Conservation (phyloP, 768 basidiomycete genomes). For the Clavaria fumosa region DNA sequence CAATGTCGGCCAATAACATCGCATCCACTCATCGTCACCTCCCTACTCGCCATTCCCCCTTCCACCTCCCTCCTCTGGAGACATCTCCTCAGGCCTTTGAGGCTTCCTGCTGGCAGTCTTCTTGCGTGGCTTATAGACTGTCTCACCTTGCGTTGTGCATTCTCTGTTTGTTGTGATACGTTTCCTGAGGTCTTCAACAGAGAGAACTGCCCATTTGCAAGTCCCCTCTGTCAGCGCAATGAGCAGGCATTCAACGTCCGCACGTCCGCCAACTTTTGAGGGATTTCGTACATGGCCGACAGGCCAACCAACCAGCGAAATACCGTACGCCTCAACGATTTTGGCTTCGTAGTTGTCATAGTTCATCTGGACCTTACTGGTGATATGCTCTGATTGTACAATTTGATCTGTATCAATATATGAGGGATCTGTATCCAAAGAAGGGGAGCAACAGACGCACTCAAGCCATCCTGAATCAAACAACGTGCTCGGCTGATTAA, state of each 20-base stretch:
- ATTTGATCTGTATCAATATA: neutral
- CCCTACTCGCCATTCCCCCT: too few relatives aligned
- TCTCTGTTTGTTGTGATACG: too few relatives aligned
- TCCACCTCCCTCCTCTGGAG: too few relatives aligned
- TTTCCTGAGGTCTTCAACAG: neutral
- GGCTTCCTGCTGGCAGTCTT: too few relatives aligned
- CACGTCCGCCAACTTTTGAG: neutral
- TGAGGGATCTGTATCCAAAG: neutral
- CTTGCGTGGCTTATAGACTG: too few relatives aligned
- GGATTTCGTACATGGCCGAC: neutral
- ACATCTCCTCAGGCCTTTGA: too few relatives aligned
- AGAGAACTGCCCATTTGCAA: conserved; percentile 1
- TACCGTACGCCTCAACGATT: neutral
- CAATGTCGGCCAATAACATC: too few relatives aligned
- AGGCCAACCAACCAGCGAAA: conserved; percentile 1
- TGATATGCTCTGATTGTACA: neutral
- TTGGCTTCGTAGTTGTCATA: conserved; percentile 3
- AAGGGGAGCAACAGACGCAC: neutral
- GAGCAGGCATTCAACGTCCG: neutral
- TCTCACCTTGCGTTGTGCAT: too few relatives aligned
- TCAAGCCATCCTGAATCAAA: neutral
- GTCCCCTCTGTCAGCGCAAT: neutral
- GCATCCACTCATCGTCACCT: too few relatives aligned
- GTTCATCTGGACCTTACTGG: conserved; percentile 1
- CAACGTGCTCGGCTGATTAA: neutral